Evolutionary conservation across 306 rosid genomes (phyloP).

Genomic region (Dalbergia cochinchinensis): DNA sequence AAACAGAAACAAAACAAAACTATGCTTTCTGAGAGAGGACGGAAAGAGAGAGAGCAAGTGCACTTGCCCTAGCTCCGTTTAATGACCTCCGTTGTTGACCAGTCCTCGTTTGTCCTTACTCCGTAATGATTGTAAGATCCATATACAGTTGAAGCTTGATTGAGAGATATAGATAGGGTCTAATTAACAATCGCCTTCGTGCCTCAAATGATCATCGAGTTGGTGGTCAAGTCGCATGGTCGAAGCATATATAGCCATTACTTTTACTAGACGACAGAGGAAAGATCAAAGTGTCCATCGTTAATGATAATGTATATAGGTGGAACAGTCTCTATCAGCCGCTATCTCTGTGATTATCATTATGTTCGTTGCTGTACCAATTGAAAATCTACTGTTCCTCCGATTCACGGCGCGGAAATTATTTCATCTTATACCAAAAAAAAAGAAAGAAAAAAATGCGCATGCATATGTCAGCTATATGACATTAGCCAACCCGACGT

Average conservation of each 20-base stretch:
- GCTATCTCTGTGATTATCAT: background rate
- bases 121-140: too few relatives aligned
- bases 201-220: slow-evolving; percentile 2
- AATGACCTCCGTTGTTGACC: too few relatives aligned
- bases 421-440: background rate
- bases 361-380: background rate
- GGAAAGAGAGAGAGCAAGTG: too few relatives aligned
- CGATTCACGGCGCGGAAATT: background rate
- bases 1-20: too few relatives aligned
- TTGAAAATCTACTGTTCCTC: background rate
- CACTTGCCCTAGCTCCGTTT: too few relatives aligned
- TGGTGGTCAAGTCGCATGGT: background rate
- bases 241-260: background rate
- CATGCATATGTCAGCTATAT: background rate
- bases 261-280: background rate
- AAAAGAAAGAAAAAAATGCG: too few relatives aligned
- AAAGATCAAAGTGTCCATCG: slow-evolving; percentile 3
- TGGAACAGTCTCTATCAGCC: background rate
- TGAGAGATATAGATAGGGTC: too few relatives aligned
- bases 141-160: too few relatives aligned
- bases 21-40: too few relatives aligned
- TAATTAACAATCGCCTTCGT: background rate
- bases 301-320: background rate
- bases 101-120: too few relatives aligned
- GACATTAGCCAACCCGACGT: background rate